Evolutionary conservation across 23 red algal genomes (phyloP), one percentile per base, ranked within the genome.

Genomic region (Agarophyton chilense): DNA sequence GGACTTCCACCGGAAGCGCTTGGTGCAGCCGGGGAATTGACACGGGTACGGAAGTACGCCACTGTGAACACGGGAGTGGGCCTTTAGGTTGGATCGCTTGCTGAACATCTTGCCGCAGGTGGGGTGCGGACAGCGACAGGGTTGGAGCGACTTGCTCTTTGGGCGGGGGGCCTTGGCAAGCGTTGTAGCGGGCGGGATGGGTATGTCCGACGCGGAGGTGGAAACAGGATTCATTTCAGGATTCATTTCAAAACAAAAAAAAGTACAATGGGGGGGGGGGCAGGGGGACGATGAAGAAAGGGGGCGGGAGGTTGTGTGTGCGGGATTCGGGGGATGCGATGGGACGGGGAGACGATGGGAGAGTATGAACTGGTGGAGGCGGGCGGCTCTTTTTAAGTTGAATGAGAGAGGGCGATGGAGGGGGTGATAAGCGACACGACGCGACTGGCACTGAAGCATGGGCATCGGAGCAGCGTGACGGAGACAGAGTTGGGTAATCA

Each of bases 1-100:
- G 26, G 91, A 94, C 29, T 80, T 84, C 91, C 91, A 94, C 17
- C 80, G 78, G 62, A 94, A 94, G 31, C 91, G 91, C 72, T 86
- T 87, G 28, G 51, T 54, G 51, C 91, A 94, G 18, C 80, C 91
- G 10, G 81, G 81, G 44, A 78, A 72, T 26, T 77, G 31, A 61
- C 91, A 94, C 0, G 81, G 79, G 58, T 86, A 94, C 21, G 91
- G 91, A 22, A 79, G 81, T 12, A 72, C 91, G 4, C 82, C 82
- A 66, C 73, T 86, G 80, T 94, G 91, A 21, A 94, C 79, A 43
- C 91, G 67, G 49, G 49, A 62, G 51, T 94, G 91, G 18, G 91
- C 91, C 35, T 79, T 86, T 18, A 94, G 80, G 44, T 94, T 94
- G 38, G 78, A 94, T 40, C 91, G 67, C 53, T 94, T 94, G 82